A percentile compares a stretch with the other conserved stretches of the same genome.
Conservation (phyloP, 2,329 filamentous ascomycete species). For the Gyromitra esculenta region DNA sequence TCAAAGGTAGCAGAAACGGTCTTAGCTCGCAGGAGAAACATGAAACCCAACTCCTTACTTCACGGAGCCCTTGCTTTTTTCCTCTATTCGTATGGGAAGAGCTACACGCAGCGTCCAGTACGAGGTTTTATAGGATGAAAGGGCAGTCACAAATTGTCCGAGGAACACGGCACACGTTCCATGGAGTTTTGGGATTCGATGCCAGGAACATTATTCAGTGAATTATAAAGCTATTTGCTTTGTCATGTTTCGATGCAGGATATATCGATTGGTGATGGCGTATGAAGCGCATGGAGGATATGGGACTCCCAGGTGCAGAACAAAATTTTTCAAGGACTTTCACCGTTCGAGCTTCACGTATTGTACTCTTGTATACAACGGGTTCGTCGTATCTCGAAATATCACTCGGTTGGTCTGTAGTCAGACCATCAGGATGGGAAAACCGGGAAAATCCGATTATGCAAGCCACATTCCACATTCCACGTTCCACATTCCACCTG, state of each 20-base stretch:
- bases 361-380: not conserved
- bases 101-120: not conserved
- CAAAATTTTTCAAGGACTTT: not conserved
- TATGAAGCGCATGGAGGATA: not conserved
- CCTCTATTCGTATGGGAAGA: not conserved
- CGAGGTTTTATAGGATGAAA: not conserved
- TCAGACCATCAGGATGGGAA: slow-evolving; percentile 22
- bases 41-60: slow-evolving; percentile 9
- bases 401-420: slow-evolving; percentile 21
- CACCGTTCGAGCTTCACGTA: not conserved
- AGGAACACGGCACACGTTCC: not conserved
- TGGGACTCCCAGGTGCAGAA: not conserved
- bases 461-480: slow-evolving; percentile 35
- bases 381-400: slow-evolving; percentile 19
- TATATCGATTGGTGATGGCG: not conserved
- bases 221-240: slow-evolving; percentile 3
- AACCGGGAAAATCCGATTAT: slow-evolving; percentile 18
- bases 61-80: not conserved
- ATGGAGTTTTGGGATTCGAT: not conserved
- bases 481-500: slow-evolving; percentile 14
- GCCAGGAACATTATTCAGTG: not conserved
- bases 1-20: slow-evolving; percentile 3
- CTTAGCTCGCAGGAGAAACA: not conserved
- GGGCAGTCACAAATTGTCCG: not conserved
- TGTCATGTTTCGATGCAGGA: not conserved